These are phyloP conservation scores for Xylaria sp. DNA, from an alignment of 2,329 filamentous ascomycete species.

Conservation along the genomic window DNA sequence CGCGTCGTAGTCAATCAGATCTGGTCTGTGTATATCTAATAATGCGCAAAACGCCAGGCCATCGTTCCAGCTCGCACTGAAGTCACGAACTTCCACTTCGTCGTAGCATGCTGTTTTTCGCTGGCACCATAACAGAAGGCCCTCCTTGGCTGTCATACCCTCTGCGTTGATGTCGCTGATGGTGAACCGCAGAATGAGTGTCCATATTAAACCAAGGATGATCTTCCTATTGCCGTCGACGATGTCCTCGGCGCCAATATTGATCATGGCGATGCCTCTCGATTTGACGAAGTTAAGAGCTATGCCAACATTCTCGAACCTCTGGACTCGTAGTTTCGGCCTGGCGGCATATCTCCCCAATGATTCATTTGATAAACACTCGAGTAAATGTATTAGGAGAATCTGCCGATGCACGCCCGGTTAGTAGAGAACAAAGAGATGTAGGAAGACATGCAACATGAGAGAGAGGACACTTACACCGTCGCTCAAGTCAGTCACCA, in stretches of 20 bases:
- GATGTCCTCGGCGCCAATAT: conserved; percentile 97
- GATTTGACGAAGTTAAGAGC: conserved; percentile 93
- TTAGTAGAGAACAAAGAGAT: conserved; percentile 19
- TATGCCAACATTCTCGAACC: conserved; percentile 98
- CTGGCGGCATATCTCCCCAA: conserved; percentile 97
- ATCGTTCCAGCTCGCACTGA: conserved; percentile 96
- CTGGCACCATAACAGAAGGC: conserved; percentile 95
- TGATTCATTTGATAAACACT: conserved; percentile 93
- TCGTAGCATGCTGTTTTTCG: conserved; percentile 98
- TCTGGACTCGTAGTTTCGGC: conserved; percentile 94
- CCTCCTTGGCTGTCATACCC: conserved; percentile 97
- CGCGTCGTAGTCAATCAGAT: conserved; percentile 95
- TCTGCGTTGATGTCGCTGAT: conserved; percentile 99
- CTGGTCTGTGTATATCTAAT: conserved; percentile 95
- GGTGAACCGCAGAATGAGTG: conserved; percentile 95
- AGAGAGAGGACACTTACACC: conserved; percentile 71
- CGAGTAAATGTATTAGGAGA: conserved; percentile 94
- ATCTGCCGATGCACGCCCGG: conserved; percentile 65
- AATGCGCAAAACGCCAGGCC: conserved; percentile 96
- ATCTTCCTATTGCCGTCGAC: conserved; percentile 99
- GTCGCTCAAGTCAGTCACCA: conserved; percentile 91
- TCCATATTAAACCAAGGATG: conserved; percentile 97
- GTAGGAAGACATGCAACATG: background rate
- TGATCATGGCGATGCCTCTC: conserved; percentile 94
- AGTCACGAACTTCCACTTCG: conserved; percentile 94